phyloP scores from a whole-genome alignment of 768 basidiomycete genomes.

The Agrocybe pediades region DNA sequence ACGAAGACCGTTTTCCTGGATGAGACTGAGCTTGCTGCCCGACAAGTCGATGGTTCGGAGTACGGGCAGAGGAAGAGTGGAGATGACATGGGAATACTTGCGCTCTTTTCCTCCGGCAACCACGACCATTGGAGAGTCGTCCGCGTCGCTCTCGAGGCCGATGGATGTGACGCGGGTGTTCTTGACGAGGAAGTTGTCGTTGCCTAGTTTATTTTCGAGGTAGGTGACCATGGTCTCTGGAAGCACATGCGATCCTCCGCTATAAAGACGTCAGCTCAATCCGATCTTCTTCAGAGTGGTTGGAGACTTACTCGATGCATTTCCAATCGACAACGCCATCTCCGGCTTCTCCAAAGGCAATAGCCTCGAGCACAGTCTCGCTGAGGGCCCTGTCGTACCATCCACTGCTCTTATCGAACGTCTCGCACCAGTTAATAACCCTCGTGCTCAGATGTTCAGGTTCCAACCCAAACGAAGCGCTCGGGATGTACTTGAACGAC shows the following conservation, averaged over 20 bases:
- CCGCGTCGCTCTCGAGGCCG: not conserved
- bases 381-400: conserved; percentile 35
- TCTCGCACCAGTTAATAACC: conserved; percentile 35
- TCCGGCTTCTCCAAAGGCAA: conserved; percentile 6
- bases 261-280: too few species aligned
- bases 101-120: not conserved
- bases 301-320: conserved; percentile 8
- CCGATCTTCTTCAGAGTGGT: too few species aligned
- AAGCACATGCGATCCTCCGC: not conserved
- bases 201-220: not conserved
- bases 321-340: conserved; percentile 5
- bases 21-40: conserved; percentile 20
- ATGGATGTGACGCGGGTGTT: not conserved
- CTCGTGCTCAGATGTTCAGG: not conserved
- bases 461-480: conserved; percentile 1
- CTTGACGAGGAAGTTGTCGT: not conserved
- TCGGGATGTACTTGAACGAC: conserved; percentile 19
- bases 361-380: conserved; percentile 32
- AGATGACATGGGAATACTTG: conserved; percentile 28
- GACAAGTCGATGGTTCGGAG: conserved; percentile 29
- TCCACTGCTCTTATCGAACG: conserved; percentile 29
- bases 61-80: conserved; percentile 30
- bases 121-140: conserved; percentile 4
- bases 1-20: conserved; percentile 34
- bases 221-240: conserved; percentile 5